Base-by-base conservation (phyloP, 805 yeast genomes). In the Spathaspora girioi region DNA sequence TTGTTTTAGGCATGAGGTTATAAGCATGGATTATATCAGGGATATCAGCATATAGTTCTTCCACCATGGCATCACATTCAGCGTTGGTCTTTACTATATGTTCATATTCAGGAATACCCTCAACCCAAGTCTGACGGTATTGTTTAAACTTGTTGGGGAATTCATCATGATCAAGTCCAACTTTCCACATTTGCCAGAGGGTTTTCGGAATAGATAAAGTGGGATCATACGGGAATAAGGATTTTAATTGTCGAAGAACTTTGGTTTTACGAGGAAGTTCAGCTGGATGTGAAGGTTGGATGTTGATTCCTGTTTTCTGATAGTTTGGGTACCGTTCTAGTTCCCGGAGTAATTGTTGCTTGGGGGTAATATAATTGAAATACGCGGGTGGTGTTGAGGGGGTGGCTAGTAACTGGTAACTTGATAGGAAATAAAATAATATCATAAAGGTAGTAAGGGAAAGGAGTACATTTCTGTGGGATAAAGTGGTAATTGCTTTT, bases 111-210 rank as follows among this genome's bases (percentile, higher is more conserved):
- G 91, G 91, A 64, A 87, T 87, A 54, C 80, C 79, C 35, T 75
- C 69, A 2, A 82, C 82, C 96, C 96, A 87, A 54, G 79, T 78
- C 20, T 76, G 72, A 65, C 83, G 87, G 51, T 81, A 85, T 54
- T 71, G 76, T 56, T 77, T 77, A 60, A 77, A 83, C 50, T 76
- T 75, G 19, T 73, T 68, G 20, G 87, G 87, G 65, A 85, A 82
- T 43, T 78, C 64, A 40, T 76, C 81, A 67, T 85, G 86, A 50
- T 81, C 78, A 45, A 82, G 68, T 6, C 86, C 85, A 57, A 81
- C 83, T 61, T 83, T 83, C 92, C 92, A 87, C 17, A 86, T 78
- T 66, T 87, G 94, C 96, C 96, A 87, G 50, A 87, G 81, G 59
- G 81, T 83, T 3, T 89, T 91, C 0, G 91, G 92, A 62, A 86